A percentile compares a stretch with the other conserved stretches of the same genome.
Conservation (phyloP, 345 rosid species). For the Punica granatum region DNA sequence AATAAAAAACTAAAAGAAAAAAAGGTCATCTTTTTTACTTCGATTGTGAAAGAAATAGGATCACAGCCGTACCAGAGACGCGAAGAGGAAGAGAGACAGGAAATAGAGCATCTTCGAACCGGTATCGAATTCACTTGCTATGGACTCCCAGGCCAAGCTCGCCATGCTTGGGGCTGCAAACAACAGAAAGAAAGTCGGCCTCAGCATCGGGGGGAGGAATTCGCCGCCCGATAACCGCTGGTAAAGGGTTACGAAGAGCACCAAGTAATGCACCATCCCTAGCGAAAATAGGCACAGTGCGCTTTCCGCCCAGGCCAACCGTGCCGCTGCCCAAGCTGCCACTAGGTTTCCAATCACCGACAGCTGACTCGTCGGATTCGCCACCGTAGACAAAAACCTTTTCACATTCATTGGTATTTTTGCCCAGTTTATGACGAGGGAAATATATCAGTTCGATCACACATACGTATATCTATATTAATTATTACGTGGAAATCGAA, state of each 20-base stretch:
- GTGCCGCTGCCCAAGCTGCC: slow-evolving; percentile 27
- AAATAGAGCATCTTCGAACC: slow-evolving; percentile 49
- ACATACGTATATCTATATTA: too few species aligned
- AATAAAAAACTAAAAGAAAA: background rate
- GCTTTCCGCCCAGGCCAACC: slow-evolving; percentile 35
- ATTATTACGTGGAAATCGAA: too few species aligned
- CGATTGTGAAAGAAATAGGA: background rate
- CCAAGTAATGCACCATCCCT: slow-evolving; percentile 40
- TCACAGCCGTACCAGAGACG: slow-evolving; percentile 43
- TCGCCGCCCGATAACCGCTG: slow-evolving; percentile 26
- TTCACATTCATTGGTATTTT: background rate
- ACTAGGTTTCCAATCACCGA: slow-evolving; percentile 39
- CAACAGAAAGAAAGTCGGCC: slow-evolving; percentile 31
- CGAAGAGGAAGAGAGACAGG: slow-evolving; percentile 48
- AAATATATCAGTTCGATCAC: too few species aligned
- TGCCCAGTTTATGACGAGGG: too few species aligned
- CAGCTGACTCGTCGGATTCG: slow-evolving; percentile 37
- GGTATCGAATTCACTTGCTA: slow-evolving; percentile 14
- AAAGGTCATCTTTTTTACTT: background rate
- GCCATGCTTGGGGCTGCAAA: slow-evolving; percentile 36
- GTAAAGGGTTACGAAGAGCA: slow-evolving; percentile 38
- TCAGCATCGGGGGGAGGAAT: slow-evolving; percentile 25
- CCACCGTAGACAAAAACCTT: slow-evolving; percentile 25
- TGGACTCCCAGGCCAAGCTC: slow-evolving; percentile 40
- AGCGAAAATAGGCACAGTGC: slow-evolving; percentile 31